Evolutionary conservation across 2,329 filamentous ascomycete genomes (phyloP).

Genomic region (Sporothrix dimorphospora): DNA sequence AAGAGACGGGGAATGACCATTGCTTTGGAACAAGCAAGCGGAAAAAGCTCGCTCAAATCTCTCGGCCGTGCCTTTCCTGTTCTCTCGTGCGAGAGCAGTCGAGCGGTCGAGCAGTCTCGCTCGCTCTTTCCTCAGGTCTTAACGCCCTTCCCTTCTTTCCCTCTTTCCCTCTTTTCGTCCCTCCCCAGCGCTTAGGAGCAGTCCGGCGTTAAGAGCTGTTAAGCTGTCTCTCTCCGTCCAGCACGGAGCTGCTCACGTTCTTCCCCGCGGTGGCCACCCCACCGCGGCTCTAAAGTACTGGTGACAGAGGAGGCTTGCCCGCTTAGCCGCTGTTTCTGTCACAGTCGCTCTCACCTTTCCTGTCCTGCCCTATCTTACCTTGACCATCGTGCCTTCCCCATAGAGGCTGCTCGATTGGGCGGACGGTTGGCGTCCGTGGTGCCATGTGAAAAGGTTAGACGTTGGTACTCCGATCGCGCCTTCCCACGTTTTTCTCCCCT

Average conservation of each 20-base stretch:
- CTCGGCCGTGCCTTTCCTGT: background rate
- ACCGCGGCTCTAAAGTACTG: background rate
- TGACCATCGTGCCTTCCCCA: constrained; percentile 16
- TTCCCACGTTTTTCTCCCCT: background rate
- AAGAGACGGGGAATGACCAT: background rate
- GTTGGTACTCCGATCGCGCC: background rate
- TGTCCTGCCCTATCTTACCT: background rate
- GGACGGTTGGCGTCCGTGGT: background rate
- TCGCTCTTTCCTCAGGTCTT: background rate
- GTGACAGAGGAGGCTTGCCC: background rate
- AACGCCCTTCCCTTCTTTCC: background rate
- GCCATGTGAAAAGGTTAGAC: too few species aligned
- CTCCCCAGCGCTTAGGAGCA: background rate
- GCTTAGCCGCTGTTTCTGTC: background rate
- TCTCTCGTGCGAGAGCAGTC: background rate
- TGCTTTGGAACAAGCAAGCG: background rate
- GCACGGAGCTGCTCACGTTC: background rate
- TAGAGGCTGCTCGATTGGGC: background rate
- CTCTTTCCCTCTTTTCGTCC: too few species aligned
- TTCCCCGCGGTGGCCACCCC: background rate
- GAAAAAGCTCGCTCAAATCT: background rate
- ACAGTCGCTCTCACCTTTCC: background rate
- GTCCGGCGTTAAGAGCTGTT: constrained; percentile 1
- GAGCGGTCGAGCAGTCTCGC: background rate
- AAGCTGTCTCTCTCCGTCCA: background rate